A percentile compares a stretch with the other conserved stretches of the same genome.
Evolutionary conservation across 306 rosid genomes (phyloP).

Genomic region (Cicer yamashitae): DNA sequence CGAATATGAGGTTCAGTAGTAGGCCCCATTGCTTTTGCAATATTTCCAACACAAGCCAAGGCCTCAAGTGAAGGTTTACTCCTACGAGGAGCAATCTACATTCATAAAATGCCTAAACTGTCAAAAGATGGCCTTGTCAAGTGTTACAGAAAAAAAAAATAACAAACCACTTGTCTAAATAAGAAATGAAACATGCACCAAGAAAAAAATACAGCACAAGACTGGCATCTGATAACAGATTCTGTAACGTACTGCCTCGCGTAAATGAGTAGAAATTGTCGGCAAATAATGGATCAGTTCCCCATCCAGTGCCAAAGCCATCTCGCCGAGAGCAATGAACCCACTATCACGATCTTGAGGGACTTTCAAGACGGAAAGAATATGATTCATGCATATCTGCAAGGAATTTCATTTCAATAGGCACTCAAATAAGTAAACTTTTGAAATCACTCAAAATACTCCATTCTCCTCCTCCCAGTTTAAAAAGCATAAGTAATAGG

Average conservation of each 20-base stretch:
- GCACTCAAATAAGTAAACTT: constrained; percentile 38
- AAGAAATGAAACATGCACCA: constrained; percentile 30
- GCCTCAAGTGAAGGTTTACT: constrained; percentile 97
- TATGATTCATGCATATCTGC: constrained; percentile 99
- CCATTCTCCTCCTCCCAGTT: constrained; percentile 34
- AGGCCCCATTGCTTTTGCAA: constrained; percentile 94
- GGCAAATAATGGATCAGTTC: constrained; percentile 91
- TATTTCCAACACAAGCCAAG: constrained; percentile 97
- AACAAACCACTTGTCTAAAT: constrained; percentile 32
- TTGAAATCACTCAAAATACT: constrained; percentile 21
- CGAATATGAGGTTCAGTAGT: constrained; percentile 89
- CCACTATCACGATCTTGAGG: constrained; percentile 99
- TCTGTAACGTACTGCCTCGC: constrained; percentile 81
- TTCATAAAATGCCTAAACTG: constrained; percentile 41
- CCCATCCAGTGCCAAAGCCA: constrained; percentile 99
- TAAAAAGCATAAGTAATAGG: constrained; percentile 38
- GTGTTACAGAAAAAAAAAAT: constrained; percentile 36
- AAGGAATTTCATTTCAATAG: constrained; percentile 49
- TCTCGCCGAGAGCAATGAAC: constrained; percentile 98
- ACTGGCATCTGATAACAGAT: constrained; percentile 32
- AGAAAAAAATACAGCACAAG: constrained; percentile 30
- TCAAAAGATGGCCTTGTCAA: constrained; percentile 44
- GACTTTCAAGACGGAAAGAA: constrained; percentile 84
- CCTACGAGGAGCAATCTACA: constrained; percentile 98
- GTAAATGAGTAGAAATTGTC: constrained; percentile 80